phyloP scores from a whole-genome alignment of 1,284 basidiomycete genomes.

The Ustilago xerochloae region DNA sequence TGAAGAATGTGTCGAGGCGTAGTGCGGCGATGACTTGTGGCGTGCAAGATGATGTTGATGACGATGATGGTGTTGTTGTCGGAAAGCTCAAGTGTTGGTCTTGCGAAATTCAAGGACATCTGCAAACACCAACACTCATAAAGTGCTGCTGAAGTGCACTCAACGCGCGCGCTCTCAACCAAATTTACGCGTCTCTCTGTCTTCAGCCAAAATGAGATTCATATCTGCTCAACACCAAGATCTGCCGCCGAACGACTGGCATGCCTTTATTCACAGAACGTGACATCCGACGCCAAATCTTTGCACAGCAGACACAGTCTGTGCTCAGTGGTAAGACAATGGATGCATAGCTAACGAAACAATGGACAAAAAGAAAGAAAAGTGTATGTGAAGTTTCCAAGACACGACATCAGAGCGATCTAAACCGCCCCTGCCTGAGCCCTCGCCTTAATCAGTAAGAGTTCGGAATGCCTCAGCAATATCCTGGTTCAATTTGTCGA shows the following conservation, averaged over 20 bases:
- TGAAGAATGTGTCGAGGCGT: not conserved
- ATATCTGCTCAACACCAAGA: too few species aligned
- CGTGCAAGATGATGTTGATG: conserved; percentile 1
- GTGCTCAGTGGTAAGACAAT: not conserved
- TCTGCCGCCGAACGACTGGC: too few species aligned
- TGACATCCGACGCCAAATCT: not conserved
- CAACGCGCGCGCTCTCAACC: conserved; percentile 11
- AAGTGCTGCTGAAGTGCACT: not conserved
- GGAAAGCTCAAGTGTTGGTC: conserved; percentile 1
- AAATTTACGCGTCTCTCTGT: conserved; percentile 33
- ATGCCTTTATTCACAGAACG: not conserved
- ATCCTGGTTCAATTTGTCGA: conserved; percentile 63
- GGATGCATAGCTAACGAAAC: conserved; percentile 2
- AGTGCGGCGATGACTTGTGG: too few species aligned
- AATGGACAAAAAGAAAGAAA: conserved; percentile 12
- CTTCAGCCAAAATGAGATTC: not conserved
- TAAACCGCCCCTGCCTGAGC: not conserved
- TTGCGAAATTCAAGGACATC: not conserved
- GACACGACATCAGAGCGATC: not conserved
- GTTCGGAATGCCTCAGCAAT: conserved; percentile 66
- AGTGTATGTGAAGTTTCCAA: conserved; percentile 1
- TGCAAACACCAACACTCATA: conserved; percentile 9
- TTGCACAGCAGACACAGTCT: not conserved
- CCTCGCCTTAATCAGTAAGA: conserved; percentile 52
- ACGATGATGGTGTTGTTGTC: conserved; percentile 14